Percentiles rank a stretch among this genome's conserved stretches.
phyloP scores from a whole-genome alignment of 1,139 yeast species.

The Yamadazyma kanchanaburiensis region DNA sequence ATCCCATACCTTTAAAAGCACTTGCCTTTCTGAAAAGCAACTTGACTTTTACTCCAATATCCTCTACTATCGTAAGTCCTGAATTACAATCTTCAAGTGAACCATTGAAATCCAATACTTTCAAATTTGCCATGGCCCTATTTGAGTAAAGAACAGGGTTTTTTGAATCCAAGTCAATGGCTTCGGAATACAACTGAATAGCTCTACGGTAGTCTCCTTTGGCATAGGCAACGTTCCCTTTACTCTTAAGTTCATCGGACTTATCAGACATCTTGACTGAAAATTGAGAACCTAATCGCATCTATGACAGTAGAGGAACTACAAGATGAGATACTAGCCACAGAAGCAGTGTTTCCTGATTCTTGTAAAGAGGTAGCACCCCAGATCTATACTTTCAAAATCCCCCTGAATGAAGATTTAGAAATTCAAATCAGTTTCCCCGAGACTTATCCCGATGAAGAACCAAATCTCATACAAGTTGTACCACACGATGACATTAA shows the following conservation, averaged over 20 bases:
- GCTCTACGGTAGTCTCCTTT: constrained; percentile 55
- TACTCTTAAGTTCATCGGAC: constrained; percentile 35
- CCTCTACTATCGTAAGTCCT: constrained; percentile 47
- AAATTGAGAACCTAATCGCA: constrained; percentile 1
- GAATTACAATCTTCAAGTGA: constrained; percentile 60
- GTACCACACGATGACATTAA: constrained; percentile 25
- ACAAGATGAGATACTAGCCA: constrained; percentile 75
- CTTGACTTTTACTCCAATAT: constrained; percentile 39
- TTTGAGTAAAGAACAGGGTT: constrained; percentile 74
- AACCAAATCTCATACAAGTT: constrained; percentile 56
- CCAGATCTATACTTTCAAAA: constrained; percentile 44
- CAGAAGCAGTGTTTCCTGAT: constrained; percentile 86
- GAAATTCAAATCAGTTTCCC: constrained; percentile 69
- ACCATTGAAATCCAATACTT: constrained; percentile 49
- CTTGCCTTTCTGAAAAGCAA: constrained; percentile 56
- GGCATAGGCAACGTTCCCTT: constrained; percentile 70
- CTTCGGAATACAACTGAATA: constrained; percentile 59
- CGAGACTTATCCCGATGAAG: constrained; percentile 59
- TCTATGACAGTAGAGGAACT: constrained; percentile 53
- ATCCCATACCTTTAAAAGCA: constrained; percentile 37
- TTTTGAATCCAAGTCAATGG: constrained; percentile 52
- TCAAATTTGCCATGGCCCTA: constrained; percentile 70
- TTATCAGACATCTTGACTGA: constrained; percentile 1
- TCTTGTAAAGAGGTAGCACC: constrained; percentile 30
- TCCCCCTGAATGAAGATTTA: constrained; percentile 65